Percentiles rank a stretch among this genome's conserved stretches.
Evolutionary conservation across 257 asterid genomes (phyloP).

Genomic region (Penstemon newberryi): DNA sequence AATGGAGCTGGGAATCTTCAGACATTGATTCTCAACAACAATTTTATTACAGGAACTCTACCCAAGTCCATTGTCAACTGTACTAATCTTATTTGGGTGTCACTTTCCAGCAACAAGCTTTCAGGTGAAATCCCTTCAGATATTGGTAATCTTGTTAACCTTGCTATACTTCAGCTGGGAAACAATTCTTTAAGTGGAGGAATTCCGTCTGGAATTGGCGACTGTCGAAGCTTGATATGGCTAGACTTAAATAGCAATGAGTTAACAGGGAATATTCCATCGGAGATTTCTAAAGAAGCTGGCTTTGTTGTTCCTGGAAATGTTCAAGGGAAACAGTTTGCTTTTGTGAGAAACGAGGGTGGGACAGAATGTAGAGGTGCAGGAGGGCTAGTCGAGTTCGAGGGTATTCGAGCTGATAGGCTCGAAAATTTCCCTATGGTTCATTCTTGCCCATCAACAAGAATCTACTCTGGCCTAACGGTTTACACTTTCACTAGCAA

Average conservation of each 20-base stretch:
- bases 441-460: conserved; percentile 75
- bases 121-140: conserved; percentile 68
- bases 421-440: conserved; percentile 67
- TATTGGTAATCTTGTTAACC: conserved; percentile 66
- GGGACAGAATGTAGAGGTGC: conserved; percentile 90
- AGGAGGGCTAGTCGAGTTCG: conserved; percentile 87
- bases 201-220: conserved; percentile 62
- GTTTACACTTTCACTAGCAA: conserved; percentile 68
- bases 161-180: conserved; percentile 87
- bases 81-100: conserved; percentile 82
- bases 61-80: conserved; percentile 80
- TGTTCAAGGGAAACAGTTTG: conserved; percentile 83
- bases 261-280: conserved; percentile 60
- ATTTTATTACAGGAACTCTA: conserved; percentile 57
- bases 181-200: conserved; percentile 70
- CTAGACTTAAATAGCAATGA: conserved; percentile 88
- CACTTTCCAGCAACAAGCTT: conserved; percentile 72
- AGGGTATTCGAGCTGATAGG: conserved; percentile 68
- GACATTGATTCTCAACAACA: conserved; percentile 82
- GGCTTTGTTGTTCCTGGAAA: conserved; percentile 68
- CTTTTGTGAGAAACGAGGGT: conserved; percentile 88
- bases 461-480: conserved; percentile 73
- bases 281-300: conserved; percentile 60
- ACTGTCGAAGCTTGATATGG: conserved; percentile 77
- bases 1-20: conserved; percentile 79